phyloP scores from a whole-genome alignment of 2,329 filamentous ascomycete genomes.

The Penicillium brasilianum region DNA sequence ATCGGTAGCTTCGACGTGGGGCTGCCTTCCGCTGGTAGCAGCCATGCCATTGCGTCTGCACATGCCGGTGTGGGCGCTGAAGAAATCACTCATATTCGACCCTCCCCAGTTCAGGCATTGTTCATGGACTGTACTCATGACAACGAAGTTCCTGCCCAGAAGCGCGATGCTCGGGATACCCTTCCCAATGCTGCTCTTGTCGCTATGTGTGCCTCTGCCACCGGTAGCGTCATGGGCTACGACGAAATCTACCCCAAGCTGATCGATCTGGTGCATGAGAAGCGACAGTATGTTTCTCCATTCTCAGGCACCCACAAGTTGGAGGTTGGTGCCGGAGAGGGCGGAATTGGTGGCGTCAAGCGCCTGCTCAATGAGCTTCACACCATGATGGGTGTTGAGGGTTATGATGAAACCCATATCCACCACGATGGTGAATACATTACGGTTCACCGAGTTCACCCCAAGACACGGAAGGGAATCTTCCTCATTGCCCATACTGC shows the following conservation, averaged over 20 bases:
- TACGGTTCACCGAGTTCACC: slow-evolving; percentile 93
- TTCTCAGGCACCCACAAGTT: slow-evolving; percentile 65
- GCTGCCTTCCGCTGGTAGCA: slow-evolving; percentile 71
- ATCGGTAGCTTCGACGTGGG: slow-evolving; percentile 98
- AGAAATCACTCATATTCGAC: slow-evolving; percentile 78
- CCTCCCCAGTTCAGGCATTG: slow-evolving; percentile 86
- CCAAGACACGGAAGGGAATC: slow-evolving; percentile 87
- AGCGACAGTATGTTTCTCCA: slow-evolving; percentile 76
- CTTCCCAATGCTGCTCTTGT: slow-evolving; percentile 92
- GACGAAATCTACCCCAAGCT: slow-evolving; percentile 94
- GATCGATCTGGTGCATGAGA: slow-evolving; percentile 92
- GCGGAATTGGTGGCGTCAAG: slow-evolving; percentile 88
- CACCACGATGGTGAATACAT: slow-evolving; percentile 97
- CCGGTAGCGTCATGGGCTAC: slow-evolving; percentile 96
- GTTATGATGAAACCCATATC: slow-evolving; percentile 93
- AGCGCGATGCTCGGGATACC: slow-evolving; percentile 90
- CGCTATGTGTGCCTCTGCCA: slow-evolving; percentile 92
- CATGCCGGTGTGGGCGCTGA: slow-evolving; percentile 53
- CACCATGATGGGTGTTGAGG: slow-evolving; percentile 91
- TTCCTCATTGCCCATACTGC: slow-evolving; percentile 96
- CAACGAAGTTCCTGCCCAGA: slow-evolving; percentile 94
- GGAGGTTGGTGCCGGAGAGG: slow-evolving; percentile 69
- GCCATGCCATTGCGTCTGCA: slow-evolving; percentile 43
- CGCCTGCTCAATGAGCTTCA: slow-evolving; percentile 95
- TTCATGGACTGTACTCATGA: slow-evolving; percentile 99